Conservation (phyloP, 75 land plant genomes). For the Cunninghamia lanceolata region DNA sequence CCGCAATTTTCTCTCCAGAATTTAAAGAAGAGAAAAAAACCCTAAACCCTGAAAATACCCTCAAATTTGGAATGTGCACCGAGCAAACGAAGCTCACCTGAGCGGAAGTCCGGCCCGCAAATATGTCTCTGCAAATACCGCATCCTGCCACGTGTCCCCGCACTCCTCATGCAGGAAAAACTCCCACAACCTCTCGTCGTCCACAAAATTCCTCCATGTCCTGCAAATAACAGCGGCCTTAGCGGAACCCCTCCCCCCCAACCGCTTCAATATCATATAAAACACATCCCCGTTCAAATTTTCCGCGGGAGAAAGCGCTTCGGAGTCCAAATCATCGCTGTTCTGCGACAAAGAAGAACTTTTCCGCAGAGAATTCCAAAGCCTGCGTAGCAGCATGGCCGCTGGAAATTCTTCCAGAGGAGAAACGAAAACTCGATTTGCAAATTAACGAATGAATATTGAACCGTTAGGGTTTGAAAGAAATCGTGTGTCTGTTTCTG, state of each 20-base stretch:
- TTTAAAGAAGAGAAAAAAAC: not conserved
- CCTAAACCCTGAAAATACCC: not conserved
- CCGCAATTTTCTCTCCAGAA: not conserved
- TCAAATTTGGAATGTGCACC: not conserved
- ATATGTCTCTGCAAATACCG: conserved; percentile 58
- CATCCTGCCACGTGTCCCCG: conserved; percentile 45
- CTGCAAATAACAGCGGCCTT: conserved; percentile 48
- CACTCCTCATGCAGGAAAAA: conserved; percentile 38
- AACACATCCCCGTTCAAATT: conserved; percentile 41
- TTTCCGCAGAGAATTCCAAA: not conserved
- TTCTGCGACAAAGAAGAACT: not conserved
- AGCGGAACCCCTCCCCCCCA: conserved; percentile 54
- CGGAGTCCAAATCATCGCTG: not conserved
- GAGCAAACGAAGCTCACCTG: conserved; percentile 26
- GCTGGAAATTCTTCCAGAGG: not conserved
- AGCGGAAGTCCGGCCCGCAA: conserved; percentile 49
- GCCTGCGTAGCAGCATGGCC: conserved; percentile 3
- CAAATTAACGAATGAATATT: too few relatives aligned
- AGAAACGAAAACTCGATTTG: too few relatives aligned
- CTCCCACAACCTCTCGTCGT: conserved; percentile 65
- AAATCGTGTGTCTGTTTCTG: too few relatives aligned
- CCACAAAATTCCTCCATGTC: conserved; percentile 42
- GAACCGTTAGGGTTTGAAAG: too few relatives aligned
- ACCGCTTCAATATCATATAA: conserved; percentile 26
- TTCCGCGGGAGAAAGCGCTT: conserved; percentile 2